phyloP scores from a whole-genome alignment of 179 eudicot genomes.

The Corrigiola litoralis region DNA sequence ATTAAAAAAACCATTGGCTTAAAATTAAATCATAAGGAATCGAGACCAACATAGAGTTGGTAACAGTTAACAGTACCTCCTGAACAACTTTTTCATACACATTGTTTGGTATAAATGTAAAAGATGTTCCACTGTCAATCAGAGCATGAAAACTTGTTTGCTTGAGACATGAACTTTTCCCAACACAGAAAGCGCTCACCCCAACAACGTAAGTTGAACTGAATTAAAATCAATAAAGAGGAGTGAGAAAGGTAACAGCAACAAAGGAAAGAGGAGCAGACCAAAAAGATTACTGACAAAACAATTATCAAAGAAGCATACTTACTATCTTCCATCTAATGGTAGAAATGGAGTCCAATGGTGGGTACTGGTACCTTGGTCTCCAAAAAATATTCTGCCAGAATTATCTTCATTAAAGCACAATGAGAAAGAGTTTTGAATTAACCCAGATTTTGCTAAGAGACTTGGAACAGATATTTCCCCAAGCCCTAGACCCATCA shows the following conservation, averaged over 20 bases:
- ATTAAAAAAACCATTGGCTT: conserved; percentile 17
- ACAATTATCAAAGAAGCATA: not conserved
- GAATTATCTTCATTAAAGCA: conserved; percentile 74
- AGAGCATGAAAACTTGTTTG: conserved; percentile 63
- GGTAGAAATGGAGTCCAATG: conserved; percentile 69
- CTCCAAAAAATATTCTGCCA: conserved; percentile 85
- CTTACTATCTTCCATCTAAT: conserved; percentile 63
- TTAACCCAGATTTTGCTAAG: conserved; percentile 76
- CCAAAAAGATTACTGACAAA: not conserved
- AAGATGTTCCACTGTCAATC: conserved; percentile 90
- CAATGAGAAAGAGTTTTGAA: conserved; percentile 71
- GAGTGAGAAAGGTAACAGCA: not conserved
- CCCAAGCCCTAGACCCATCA: conserved; percentile 86
- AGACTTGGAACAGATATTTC: conserved; percentile 79
- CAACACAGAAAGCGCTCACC: conserved; percentile 72
- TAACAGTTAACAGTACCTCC: conserved; percentile 47
- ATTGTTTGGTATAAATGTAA: conserved; percentile 60
- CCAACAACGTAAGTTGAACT: conserved; percentile 73
- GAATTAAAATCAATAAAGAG: conserved; percentile 10
- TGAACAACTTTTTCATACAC: conserved; percentile 53
- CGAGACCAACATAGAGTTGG: conserved; percentile 3
- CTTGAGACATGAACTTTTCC: conserved; percentile 56
- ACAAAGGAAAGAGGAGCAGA: not conserved
- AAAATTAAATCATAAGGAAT: conserved; percentile 4
- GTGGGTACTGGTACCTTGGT: conserved; percentile 57